Percentiles rank a stretch among this genome's conserved stretches.
Conservation (phyloP, 2,329 filamentous ascomycete species). For the Claviceps sp. region DNA sequence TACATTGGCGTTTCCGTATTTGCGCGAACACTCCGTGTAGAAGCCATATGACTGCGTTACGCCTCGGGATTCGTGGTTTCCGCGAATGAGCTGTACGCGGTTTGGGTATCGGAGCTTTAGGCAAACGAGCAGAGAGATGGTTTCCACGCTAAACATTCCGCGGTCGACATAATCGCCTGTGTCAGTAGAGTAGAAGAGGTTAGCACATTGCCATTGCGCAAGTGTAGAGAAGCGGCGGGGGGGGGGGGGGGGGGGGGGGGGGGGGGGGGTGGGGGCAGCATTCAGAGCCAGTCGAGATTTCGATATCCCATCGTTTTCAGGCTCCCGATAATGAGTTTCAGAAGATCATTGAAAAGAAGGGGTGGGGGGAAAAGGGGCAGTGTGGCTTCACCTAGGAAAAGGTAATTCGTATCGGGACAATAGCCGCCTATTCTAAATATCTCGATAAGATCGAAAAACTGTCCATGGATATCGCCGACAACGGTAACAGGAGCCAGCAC, state of each 20-base stretch:
- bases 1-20: conserved; percentile 96
- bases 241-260: no score
- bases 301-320: background rate
- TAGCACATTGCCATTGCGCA: background rate
- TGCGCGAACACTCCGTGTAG: conserved; percentile 94
- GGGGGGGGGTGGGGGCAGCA: no score
- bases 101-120: conserved; percentile 93
- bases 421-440: conserved; percentile 97
- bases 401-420: conserved; percentile 95
- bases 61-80: conserved; percentile 94
- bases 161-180: conserved; percentile 94
- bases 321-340: background rate
- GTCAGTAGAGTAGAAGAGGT: background rate
- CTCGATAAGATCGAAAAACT: conserved; percentile 98
- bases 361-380: background rate
- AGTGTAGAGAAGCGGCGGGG: background rate
- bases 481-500: conserved; percentile 92
- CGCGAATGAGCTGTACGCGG: conserved; percentile 88
- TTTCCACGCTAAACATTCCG: conserved; percentile 97
- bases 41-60: conserved; percentile 99
- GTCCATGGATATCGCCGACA: conserved; percentile 95
- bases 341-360: background rate
- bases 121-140: conserved; percentile 93
- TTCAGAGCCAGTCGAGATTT: background rate
- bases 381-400: conserved; percentile 64